Evolutionary conservation across 352 stramenopile genomes (phyloP).

Genomic region (Thraustochytrium striatum): DNA sequence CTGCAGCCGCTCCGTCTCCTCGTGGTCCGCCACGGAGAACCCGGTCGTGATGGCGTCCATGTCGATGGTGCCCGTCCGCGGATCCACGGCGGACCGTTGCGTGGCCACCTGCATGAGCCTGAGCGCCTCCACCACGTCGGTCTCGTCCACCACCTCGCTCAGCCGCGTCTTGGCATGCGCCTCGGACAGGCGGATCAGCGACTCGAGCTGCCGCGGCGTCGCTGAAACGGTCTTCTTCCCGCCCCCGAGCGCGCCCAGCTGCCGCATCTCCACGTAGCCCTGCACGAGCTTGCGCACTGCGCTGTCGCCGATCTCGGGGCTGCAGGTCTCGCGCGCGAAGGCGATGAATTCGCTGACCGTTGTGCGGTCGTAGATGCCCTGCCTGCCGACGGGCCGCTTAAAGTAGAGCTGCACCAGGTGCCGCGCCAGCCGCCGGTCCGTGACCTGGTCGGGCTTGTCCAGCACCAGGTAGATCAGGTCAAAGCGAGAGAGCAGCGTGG

Average conservation of each 20-base stretch:
- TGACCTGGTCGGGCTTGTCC: slow-evolving; percentile 87
- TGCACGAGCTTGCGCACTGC: slow-evolving; percentile 80
- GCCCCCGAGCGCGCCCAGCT: slow-evolving; percentile 64
- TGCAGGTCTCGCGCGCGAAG: slow-evolving; percentile 68
- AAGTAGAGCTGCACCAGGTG: slow-evolving; percentile 97
- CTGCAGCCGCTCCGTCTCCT: not conserved
- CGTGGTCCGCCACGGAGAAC: slow-evolving; percentile 1
- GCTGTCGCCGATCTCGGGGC: slow-evolving; percentile 80
- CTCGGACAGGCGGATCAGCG: slow-evolving; percentile 95
- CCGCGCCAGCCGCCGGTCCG: slow-evolving; percentile 87
- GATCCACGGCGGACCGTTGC: slow-evolving; percentile 92
- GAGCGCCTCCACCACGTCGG: slow-evolving; percentile 89
- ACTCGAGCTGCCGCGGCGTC: slow-evolving; percentile 92
- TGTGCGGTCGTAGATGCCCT: not conserved
- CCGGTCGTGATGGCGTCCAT: slow-evolving; percentile 76
- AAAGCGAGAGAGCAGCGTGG: slow-evolving; percentile 95
- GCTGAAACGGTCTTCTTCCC: slow-evolving; percentile 93
- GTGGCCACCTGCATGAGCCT: slow-evolving; percentile 94
- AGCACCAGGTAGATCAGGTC: slow-evolving; percentile 99
- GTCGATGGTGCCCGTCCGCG: slow-evolving; percentile 95
- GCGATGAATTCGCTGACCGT: slow-evolving; percentile 48
- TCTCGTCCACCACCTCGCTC: slow-evolving; percentile 60
- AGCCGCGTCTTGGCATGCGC: slow-evolving; percentile 90
- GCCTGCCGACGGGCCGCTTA: slow-evolving; percentile 58
- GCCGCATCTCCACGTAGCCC: slow-evolving; percentile 85